Percentiles rank a stretch among this genome's conserved stretches.
phyloP scores from a whole-genome alignment of 805 yeast species.

The Ogataea allantospora region DNA sequence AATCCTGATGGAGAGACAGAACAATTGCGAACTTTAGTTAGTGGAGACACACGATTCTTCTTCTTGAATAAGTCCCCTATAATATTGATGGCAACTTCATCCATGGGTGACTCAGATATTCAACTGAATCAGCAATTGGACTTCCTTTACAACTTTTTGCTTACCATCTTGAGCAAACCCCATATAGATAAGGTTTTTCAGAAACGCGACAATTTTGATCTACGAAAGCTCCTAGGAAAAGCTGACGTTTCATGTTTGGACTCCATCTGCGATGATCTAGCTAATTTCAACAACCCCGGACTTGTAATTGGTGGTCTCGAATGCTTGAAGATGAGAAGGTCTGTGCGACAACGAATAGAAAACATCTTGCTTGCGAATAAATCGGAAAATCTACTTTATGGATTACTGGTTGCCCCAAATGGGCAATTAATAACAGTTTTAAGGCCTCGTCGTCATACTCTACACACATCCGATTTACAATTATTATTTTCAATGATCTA shows the following conservation, averaged over 20 bases:
- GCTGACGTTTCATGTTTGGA: slow-evolving; percentile 74
- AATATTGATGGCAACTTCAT: slow-evolving; percentile 67
- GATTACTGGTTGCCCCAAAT: slow-evolving; percentile 62
- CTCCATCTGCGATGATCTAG: slow-evolving; percentile 54
- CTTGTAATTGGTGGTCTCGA: slow-evolving; percentile 65
- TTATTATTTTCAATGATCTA: slow-evolving; percentile 69
- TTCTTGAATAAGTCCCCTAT: slow-evolving; percentile 67
- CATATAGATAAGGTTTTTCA: slow-evolving; percentile 67
- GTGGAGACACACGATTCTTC: slow-evolving; percentile 50
- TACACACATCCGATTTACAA: slow-evolving; percentile 81
- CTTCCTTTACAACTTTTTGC: slow-evolving; percentile 68
- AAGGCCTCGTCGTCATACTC: slow-evolving; percentile 73
- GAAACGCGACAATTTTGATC: slow-evolving; percentile 75
- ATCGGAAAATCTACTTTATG: slow-evolving; percentile 65
- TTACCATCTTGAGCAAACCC: slow-evolving; percentile 82
- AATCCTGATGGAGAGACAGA: slow-evolving; percentile 34
- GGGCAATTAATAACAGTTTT: slow-evolving; percentile 67
- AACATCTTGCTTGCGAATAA: slow-evolving; percentile 48
- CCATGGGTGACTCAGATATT: slow-evolving; percentile 48
- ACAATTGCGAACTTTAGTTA: slow-evolving; percentile 49
- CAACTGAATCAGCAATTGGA: slow-evolving; percentile 65
- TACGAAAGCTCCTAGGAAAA: slow-evolving; percentile 70
- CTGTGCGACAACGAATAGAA: slow-evolving; percentile 57
- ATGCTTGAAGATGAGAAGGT: slow-evolving; percentile 55
- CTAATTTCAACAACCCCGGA: slow-evolving; percentile 53